Conservation (phyloP, 2,329 filamentous ascomycete species). For the Onygenales sp. region DNA sequence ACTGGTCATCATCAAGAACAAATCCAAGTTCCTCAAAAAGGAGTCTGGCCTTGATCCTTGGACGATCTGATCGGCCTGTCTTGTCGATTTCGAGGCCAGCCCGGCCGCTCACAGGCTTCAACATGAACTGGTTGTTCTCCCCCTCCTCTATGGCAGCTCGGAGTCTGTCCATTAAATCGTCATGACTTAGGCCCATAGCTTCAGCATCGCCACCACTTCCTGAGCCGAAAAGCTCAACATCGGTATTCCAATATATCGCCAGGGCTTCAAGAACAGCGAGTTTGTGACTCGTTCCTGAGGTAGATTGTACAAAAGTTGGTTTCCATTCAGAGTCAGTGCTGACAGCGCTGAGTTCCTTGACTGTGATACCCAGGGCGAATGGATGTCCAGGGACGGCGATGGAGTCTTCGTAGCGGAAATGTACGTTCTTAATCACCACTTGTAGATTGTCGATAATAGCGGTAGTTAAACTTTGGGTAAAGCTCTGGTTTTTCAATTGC, state of each 20-base stretch:
- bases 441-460: slow-evolving; percentile 98
- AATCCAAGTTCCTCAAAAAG: slow-evolving; percentile 97
- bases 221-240: slow-evolving; percentile 71
- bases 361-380: slow-evolving; percentile 82
- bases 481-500: slow-evolving; percentile 94
- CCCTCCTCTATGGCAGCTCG: slow-evolving; percentile 68
- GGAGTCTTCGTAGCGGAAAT: slow-evolving; percentile 95
- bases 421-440: slow-evolving; percentile 95
- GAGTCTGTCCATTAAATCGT: slow-evolving; percentile 68
- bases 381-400: slow-evolving; percentile 92
- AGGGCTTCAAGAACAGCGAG: slow-evolving; percentile 81
- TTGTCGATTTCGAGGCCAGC: slow-evolving; percentile 95
- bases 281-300: slow-evolving; percentile 77
- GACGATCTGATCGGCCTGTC: slow-evolving; percentile 65
- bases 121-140: slow-evolving; percentile 80
- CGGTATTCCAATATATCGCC: slow-evolving; percentile 97
- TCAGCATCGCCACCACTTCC: slow-evolving; percentile 53
- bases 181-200: slow-evolving; percentile 55
- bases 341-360: slow-evolving; percentile 93
- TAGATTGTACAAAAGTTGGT: slow-evolving; percentile 89
- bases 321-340: slow-evolving; percentile 94
- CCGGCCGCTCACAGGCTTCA: slow-evolving; percentile 90
- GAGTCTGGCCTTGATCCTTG: slow-evolving; percentile 82
- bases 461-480: slow-evolving; percentile 86
- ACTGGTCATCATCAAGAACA: slow-evolving; percentile 95